These are phyloP conservation scores for Aspergillus texensis DNA, from an alignment of 2,329 filamentous ascomycete genomes.

Conservation along the genomic window DNA sequence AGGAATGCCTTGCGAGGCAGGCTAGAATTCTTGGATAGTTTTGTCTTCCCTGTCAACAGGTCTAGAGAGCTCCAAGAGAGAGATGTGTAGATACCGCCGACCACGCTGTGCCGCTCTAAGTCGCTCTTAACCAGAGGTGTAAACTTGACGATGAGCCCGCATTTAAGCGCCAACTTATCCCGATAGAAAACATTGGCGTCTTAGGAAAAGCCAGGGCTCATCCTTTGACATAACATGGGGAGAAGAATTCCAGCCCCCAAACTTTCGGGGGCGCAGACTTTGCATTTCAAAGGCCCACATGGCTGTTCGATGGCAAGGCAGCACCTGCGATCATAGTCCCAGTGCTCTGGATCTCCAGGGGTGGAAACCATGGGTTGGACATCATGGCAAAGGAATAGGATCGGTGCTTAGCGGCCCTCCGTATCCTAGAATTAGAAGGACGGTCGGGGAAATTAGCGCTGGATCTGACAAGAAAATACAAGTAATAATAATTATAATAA, in stretches of 20 bases:
- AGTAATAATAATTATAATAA: neutral
- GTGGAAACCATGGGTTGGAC: slow-evolving; percentile 21
- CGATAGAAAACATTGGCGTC: slow-evolving; percentile 28
- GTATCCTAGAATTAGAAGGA: slow-evolving; percentile 20
- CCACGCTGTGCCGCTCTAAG: slow-evolving; percentile 34
- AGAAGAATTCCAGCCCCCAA: slow-evolving; percentile 35
- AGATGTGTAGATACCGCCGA: slow-evolving; percentile 31
- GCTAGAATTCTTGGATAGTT: slow-evolving; percentile 29
- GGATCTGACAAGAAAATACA: slow-evolving; percentile 14
- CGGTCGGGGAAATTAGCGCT: slow-evolving; percentile 25
- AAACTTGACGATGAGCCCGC: slow-evolving; percentile 36
- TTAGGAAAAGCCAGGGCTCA: slow-evolving; percentile 15
- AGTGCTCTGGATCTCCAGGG: slow-evolving; percentile 26
- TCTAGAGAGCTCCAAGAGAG: slow-evolving; percentile 32
- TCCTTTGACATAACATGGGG: slow-evolving; percentile 22
- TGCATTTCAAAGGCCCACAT: slow-evolving; percentile 29
- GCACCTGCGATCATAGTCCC: slow-evolving; percentile 25
- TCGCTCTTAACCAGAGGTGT: slow-evolving; percentile 27
- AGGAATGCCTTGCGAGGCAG: slow-evolving; percentile 40
- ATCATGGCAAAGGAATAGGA: slow-evolving; percentile 17
- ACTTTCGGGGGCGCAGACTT: slow-evolving; percentile 32
- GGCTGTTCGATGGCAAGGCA: slow-evolving; percentile 19
- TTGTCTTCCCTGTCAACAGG: slow-evolving; percentile 28
- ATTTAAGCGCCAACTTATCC: slow-evolving; percentile 41
- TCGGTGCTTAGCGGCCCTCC: slow-evolving; percentile 20